These are phyloP conservation scores for Fusarium oxysporum DNA, from an alignment of 2,329 filamentous ascomycete genomes.

Conservation along the genomic window DNA sequence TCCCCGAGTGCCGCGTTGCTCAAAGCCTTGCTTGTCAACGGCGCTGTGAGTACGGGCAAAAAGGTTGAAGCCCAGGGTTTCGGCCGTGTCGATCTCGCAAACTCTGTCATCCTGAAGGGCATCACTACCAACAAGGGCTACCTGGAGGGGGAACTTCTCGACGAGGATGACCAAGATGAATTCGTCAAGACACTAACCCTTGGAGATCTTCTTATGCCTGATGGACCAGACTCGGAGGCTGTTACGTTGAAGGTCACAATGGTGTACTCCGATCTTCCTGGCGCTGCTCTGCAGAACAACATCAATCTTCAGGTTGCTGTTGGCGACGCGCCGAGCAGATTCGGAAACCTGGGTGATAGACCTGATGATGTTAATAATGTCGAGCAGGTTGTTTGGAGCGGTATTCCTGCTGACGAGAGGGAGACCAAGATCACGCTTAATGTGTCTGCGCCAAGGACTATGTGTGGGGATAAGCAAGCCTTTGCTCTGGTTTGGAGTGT, in stretches of 20 bases:
- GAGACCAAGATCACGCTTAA: not conserved
- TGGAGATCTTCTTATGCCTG: not conserved
- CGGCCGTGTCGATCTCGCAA: not conserved
- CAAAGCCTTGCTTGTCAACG: not conserved
- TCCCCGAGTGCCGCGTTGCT: not conserved
- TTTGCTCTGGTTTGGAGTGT: not conserved
- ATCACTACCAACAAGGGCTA: not conserved
- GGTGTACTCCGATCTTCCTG: not conserved
- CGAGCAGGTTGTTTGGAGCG: not conserved
- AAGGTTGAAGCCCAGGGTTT: not conserved
- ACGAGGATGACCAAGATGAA: rapidly evolving
- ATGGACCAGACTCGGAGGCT: not conserved
- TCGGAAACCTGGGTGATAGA: not conserved
- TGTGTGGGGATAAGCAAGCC: not conserved
- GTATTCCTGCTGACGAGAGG: not conserved
- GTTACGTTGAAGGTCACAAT: not conserved
- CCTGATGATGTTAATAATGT: not conserved
- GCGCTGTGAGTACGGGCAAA: not conserved
- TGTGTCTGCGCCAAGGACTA: not conserved
- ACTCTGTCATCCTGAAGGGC: not conserved
- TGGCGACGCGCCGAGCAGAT: not conserved
- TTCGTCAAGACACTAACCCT: not conserved
- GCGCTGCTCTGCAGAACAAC: not conserved
- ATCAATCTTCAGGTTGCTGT: not conserved
- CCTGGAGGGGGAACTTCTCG: rapidly evolving